A percentile compares a stretch with the other conserved stretches of the same genome.
phyloP scores from a whole-genome alignment of 371 early-diverging fungal genomes.

The Neoconidiobolus thromboides region DNA sequence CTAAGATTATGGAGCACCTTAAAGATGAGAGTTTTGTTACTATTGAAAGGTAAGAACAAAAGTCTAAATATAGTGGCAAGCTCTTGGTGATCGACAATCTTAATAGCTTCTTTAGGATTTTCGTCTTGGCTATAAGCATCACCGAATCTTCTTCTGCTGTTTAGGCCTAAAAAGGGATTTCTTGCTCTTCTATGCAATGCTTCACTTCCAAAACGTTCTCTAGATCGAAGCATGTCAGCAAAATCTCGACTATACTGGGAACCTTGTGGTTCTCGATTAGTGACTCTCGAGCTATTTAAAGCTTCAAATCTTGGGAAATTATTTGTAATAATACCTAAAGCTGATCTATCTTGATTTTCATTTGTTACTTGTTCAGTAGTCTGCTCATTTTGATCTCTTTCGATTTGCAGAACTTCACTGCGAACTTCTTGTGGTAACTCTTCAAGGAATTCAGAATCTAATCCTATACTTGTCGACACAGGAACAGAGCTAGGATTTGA shows the following conservation, averaged over 20 bases:
- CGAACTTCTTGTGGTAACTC: constrained; percentile 66
- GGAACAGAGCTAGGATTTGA: constrained; percentile 21
- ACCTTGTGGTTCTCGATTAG: too few species aligned
- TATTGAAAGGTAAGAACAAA: constrained; percentile 59
- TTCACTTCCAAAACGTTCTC: not conserved
- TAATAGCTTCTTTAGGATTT: constrained; percentile 38
- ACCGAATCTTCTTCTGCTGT: not conserved
- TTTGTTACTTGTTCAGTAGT: constrained; percentile 3
- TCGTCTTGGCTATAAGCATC: constrained; percentile 1
- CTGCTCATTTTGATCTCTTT: constrained; percentile 17
- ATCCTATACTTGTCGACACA: constrained; percentile 21
- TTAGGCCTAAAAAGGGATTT: not conserved
- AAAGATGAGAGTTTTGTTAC: constrained; percentile 44
- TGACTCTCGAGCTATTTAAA: too few species aligned
- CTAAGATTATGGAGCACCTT: constrained; percentile 65
- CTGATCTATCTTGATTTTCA: not conserved
- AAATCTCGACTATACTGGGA: too few species aligned
- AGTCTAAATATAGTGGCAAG: constrained; percentile 67
- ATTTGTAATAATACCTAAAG: too few species aligned
- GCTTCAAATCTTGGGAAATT: too few species aligned
- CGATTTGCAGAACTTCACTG: constrained; percentile 40
- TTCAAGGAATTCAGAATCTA: constrained; percentile 49
- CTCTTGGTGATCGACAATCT: constrained; percentile 63
- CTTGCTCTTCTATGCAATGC: not conserved
- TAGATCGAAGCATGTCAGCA: too few species aligned